Evolutionary conservation across 73 alveolate species (phyloP), one percentile per base, ranked within the genome.

Genomic region (Paramecium octaurelia): DNA sequence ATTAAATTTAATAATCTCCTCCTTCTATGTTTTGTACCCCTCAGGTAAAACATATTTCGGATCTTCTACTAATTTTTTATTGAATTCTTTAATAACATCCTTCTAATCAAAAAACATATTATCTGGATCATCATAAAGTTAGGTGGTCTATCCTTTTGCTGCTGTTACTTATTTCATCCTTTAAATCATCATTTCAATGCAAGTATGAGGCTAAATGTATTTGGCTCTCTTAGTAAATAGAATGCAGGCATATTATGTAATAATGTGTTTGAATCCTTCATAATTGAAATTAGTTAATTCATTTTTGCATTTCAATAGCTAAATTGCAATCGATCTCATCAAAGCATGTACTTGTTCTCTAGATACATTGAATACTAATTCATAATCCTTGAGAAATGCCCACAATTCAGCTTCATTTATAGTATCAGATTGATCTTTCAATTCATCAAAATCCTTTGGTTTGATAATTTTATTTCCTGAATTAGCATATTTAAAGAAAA

Each of bases 1-100:
- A 11, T 40, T 58, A 59, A 88, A 69, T 42, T 57, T 93, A 8
- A 95, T 86, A 42, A 94, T 96, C 36, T 92, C 93, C 10, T 93
- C 97, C 14, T 50, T 71, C 4, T 92, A 94, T 36, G 93, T 93
- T 21, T 84, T 57, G 69, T 86, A 96, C 8, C 98, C 99, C 57
- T 95, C 97, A 20, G 99, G 99, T 24, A 96, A 73, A 6, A 89
- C 95, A 50, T 93, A 85, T 16, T 58, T 88, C 9, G 98, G 98
- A 75, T 96, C 92, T 44, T 70, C 73, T 42, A 68, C 85, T 42
- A 96, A 76, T 42, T 93, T 58, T 54, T 80, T 59, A 90, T 96
- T 96, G n/a, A 96, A 92, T 90, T 96, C 93, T 42, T 64, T 92
- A 5, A 96, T 38, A 18, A 96, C 92, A 36, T 95, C 96, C 46